phyloP scores from a whole-genome alignment of 179 eudicot genomes.

The Beta macrorhiza region DNA sequence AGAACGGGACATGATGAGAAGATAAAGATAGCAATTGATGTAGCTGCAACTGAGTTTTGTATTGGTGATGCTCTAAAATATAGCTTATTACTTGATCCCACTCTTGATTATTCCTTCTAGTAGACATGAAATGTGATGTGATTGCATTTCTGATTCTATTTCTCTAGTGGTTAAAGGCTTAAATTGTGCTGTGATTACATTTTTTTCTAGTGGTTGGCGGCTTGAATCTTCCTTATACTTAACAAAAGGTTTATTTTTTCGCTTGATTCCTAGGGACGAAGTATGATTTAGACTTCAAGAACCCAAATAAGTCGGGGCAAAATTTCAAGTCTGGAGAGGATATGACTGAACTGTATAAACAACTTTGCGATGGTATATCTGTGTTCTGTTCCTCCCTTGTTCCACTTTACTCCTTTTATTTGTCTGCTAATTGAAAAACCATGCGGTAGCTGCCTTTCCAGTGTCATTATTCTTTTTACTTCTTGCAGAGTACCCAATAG shows the following conservation, averaged over 20 bases:
- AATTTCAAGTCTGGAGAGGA: conserved; percentile 91
- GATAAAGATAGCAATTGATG: conserved; percentile 81
- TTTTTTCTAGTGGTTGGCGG: background rate
- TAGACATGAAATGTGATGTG: background rate
- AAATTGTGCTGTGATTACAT: background rate
- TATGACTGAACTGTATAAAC: conserved; percentile 84
- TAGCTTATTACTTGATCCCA: background rate
- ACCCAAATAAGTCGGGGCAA: conserved; percentile 74
- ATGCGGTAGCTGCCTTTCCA: conserved; percentile 1
- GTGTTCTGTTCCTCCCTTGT: conserved; percentile 5
- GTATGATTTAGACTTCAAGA: conserved; percentile 83
- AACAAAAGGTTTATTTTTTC: conserved; percentile 20
- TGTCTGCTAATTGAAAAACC: conserved; percentile 1
- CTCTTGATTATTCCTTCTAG: conserved; percentile 1
- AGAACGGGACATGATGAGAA: conserved; percentile 77
- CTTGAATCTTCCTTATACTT: conserved; percentile 6
- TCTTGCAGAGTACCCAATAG: conserved; percentile 77
- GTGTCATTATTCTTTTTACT: conserved; percentile 1
- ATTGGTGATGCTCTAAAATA: conserved; percentile 51
- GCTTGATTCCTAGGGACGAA: conserved; percentile 62
- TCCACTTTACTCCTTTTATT: background rate
- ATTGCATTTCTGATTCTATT: background rate
- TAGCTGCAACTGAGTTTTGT: conserved; percentile 94
- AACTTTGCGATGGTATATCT: conserved; percentile 69
- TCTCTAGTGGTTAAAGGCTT: too few species aligned